Base-by-base conservation (phyloP, 2,329 filamentous ascomycete species). In the Chrysoporthe austroafricana region DNA sequence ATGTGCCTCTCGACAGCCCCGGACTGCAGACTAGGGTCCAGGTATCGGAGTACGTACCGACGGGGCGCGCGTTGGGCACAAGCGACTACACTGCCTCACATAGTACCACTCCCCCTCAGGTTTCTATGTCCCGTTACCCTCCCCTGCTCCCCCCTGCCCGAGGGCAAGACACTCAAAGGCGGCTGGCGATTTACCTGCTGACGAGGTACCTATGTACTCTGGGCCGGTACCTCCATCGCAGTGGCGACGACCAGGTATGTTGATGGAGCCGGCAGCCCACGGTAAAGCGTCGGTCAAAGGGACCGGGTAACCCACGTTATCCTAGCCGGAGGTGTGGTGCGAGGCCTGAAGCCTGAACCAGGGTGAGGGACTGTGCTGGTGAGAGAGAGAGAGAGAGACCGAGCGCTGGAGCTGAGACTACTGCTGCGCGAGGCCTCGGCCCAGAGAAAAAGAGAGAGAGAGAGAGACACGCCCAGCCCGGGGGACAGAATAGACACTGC, bases 41-140 rank as follows among this genome's bases (percentile, higher is more conserved):
- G 52, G 52, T 46, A 34, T 46, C 32, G 52, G 46, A 52, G 36
- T 58, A 39, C 57, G 64, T 69, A 64, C 64, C 64, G 46, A 52
- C 48, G 57, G 62, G 42, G 42, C 36, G 34, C 44, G 42, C 3
- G 46, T 56, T 69, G 67, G 64, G 62, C 64, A 69, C 42, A 61
- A 61, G 18, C 3, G 62, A 54, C 36, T 18, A 34, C 42, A 54
- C 32, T 36, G 46, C 64, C 42, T 44, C 21, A n/a, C 42, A 46
- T 18, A 61, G 42, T 61, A 11, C 48, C 48, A 48, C 56, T 61
- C 58, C 59, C 60, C 50, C 46, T 61, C 61, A 60, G n/a, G n/a
- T 39, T 16, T 42, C 57, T 60, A 26, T 43, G 34, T 16, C 26
- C 48, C 48, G 46, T 43, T 2, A 9, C 16, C 57, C 16, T 18